Base-by-base conservation (phyloP, 1,139 yeast species). In the Protomyces gravidus region DNA sequence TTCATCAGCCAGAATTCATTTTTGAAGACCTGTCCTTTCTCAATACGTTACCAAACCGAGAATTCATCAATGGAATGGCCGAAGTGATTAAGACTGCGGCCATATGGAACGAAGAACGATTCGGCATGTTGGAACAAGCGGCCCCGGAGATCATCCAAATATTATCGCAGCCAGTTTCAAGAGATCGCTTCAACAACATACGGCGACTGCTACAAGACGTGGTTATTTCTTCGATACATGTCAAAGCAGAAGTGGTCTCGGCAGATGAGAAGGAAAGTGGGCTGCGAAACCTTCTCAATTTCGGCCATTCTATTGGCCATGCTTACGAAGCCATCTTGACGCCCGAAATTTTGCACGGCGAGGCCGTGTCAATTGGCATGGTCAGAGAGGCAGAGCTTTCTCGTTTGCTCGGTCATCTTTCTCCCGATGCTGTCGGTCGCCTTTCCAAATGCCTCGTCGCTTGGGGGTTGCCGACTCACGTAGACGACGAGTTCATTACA, bases 71-170 rank as follows among this genome's bases (percentile, higher is more conserved):
- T 70, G 99, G 99, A 64, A 92, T 94, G 92, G 96, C 96, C 1
- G 99, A 94, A 75, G 97, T 94, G 61, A 86, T 94, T 67, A 94
- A 92, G 75, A 94, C 98, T 9, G 98, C 97, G 7, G 97, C 97
- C 39, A 90, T 94, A 68, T 94, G 97, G 97, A 85, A 90, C 70
- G 96, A 87, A 66, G 77, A 71, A 0, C 97, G 92, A 71, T 94
- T 94, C 72, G 76, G 84, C 40, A 78, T 97, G 65, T 80, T 94
- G 63, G 99, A 94, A 72, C 73, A 78, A 36, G 83, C 89, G 69
- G 83, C 95, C 46, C 78, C 80, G 49, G 70, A 74, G 25, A 90
- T 92, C 69, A 77, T 88, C 62, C 75, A 79, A 25, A 85, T 85
- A 15, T 80, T 87, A 17, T 40, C 50, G 26, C 45, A 46, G 33